Conservation (phyloP, 176 grass and related monocot genomes). For the Oryza nivara region DNA sequence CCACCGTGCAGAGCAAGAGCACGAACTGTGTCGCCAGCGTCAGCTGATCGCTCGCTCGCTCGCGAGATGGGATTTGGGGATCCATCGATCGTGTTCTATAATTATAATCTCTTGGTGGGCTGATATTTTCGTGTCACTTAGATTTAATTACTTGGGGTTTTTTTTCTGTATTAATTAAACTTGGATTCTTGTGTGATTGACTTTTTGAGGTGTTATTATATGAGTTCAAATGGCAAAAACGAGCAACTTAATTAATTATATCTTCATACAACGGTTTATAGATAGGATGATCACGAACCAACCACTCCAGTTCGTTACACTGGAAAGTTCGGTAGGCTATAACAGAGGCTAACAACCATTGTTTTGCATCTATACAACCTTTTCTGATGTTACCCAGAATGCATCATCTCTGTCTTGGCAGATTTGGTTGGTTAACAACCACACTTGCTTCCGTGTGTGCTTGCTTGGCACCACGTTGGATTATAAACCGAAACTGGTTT, state of each 20-base stretch:
- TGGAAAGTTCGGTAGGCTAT: background rate
- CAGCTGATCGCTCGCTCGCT: conserved; percentile 24
- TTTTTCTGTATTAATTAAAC: background rate
- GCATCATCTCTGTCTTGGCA: background rate
- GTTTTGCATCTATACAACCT: background rate
- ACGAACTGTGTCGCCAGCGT: conserved; percentile 46
- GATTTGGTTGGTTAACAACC: background rate
- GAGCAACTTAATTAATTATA: background rate
- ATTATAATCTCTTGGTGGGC: background rate
- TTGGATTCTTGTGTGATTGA: background rate
- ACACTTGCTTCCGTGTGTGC: background rate
- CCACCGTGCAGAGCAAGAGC: conserved; percentile 38
- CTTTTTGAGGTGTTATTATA: background rate
- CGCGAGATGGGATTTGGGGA: background rate
- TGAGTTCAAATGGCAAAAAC: background rate
- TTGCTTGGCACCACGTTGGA: no score
- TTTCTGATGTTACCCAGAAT: background rate
- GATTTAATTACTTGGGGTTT: background rate
- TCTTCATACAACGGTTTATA: background rate
- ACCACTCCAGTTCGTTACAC: background rate
- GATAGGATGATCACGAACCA: background rate
- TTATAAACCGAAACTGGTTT: background rate
- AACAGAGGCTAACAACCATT: background rate
- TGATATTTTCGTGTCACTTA: background rate
- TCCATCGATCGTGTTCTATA: background rate